Evolutionary conservation across 179 eudicot genomes (phyloP), one percentile per base, ranked within the genome.

Genomic region (Drosera spatulata): DNA sequence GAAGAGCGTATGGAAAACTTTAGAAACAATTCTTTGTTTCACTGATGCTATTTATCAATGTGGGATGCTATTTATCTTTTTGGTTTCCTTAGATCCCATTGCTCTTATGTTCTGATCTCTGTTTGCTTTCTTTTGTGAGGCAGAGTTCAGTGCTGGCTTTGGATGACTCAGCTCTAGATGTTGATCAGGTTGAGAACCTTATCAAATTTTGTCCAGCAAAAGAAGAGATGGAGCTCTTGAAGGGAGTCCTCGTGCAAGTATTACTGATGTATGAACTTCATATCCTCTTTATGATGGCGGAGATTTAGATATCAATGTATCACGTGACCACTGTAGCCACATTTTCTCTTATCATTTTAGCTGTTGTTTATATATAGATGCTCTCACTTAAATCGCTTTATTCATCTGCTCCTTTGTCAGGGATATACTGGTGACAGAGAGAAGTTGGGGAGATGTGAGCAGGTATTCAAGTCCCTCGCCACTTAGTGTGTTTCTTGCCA

Each of bases 371-470:
- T 22, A 22, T 22, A 22, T 22, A 22, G 33, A 22, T 22, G 33
- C 33, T 22, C 33, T 22, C 33, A 22, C 33, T 49, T 22, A 38
- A 33, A 33, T 47, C 14, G 55, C 15, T 3, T 52, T 52, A n/a
- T 52, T 52, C 33, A 53, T 53, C 9, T 54, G 10, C 68, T 59
- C 39, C 42, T 37, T 75, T 62, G 56, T 48, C 85, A 90, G 97
- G 79, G 74, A 55, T 87, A 87, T 83, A 85, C 74, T 53, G 96
- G 95, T n/a, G 90, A 90, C 68, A 78, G 66, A 62, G 94, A 87
- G 67, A 87, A 78, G 53, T 73, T 90, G 51, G 97, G 97, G 62
- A 85, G 77, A 78, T 90, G 96, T 69, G 97, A 90, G 74, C 83
- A 82, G 95, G 97, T 87, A 15, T 81, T 64, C 8, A 41, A 42